Conservation (phyloP, 768 basidiomycete species). For the Coprinellus micaceus region DNA sequence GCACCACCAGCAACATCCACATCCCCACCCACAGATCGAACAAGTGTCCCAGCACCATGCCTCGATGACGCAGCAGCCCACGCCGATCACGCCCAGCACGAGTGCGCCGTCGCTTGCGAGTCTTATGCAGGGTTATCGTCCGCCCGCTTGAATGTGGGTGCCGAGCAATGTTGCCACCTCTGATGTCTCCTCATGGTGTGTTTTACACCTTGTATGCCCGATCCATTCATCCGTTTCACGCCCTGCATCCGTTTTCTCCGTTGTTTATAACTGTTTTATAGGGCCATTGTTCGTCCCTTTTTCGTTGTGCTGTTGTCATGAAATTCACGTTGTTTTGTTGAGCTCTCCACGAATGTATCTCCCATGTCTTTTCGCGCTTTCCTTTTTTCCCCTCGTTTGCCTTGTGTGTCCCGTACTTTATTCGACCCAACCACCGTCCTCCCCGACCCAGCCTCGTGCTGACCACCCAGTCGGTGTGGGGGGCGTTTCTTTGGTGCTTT, state of each 20-base stretch:
- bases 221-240: background rate
- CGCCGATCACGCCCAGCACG: conserved; percentile 9
- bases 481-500: too few relatives aligned
- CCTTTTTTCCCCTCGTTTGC: background rate
- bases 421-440: background rate
- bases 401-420: background rate
- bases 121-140: conserved; percentile 66
- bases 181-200: too few relatives aligned
- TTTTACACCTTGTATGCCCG: background rate
- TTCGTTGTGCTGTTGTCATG: conserved; percentile 5
- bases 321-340: background rate
- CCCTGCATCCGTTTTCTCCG: background rate
- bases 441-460: background rate
- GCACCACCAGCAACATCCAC: background rate
- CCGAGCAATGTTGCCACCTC: too few relatives aligned
- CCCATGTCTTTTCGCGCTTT: background rate
- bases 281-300: too few relatives aligned
- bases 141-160: background rate
- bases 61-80: background rate
- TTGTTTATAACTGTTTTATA: background rate
- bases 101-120: conserved; percentile 52
- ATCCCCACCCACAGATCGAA: background rate
- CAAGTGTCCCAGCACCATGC: background rate
- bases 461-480: background rate
- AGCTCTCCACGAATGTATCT: background rate